Conservation (phyloP, 768 basidiomycete species). For the Hebeloma cylindrosporum region DNA sequence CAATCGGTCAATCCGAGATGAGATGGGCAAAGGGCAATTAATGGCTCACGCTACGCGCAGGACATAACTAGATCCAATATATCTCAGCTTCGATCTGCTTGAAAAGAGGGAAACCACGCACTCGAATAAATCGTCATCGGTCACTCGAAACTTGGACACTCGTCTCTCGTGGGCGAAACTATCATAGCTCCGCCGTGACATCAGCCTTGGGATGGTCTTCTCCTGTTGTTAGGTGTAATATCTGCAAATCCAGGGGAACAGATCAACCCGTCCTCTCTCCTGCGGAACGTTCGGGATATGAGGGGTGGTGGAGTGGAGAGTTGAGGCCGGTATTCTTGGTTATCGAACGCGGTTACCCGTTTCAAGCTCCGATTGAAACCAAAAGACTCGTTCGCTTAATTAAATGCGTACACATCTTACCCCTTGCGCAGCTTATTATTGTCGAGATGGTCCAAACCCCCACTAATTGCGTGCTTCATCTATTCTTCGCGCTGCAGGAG, state of each 20-base stretch:
- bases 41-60: constrained; percentile 78
- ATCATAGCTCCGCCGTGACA: constrained; percentile 79
- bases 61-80: constrained; percentile 56
- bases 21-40: constrained; percentile 12
- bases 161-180: constrained; percentile 71
- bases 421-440: too few species aligned
- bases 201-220: constrained; percentile 18
- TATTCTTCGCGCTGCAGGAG: too few species aligned
- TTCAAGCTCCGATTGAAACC: too few species aligned
- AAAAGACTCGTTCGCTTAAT: too few species aligned
- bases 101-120: constrained; percentile 32
- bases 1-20: constrained; percentile 13
- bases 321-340: constrained; percentile 5
- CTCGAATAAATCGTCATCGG: constrained; percentile 88
- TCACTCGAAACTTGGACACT: constrained; percentile 71
- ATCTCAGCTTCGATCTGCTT: not conserved
- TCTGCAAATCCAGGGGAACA: constrained; percentile 1
- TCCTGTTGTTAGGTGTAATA: not conserved
- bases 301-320: not conserved
- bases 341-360: too few species aligned
- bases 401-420: too few species aligned
- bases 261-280: too few species aligned
- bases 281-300: not conserved
- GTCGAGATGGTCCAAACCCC: too few species aligned
- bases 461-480: too few species aligned